A percentile compares a stretch with the other conserved stretches of the same genome.
Evolutionary conservation across 768 basidiomycete genomes (phyloP).

Genomic region (Boletellus sp.): DNA sequence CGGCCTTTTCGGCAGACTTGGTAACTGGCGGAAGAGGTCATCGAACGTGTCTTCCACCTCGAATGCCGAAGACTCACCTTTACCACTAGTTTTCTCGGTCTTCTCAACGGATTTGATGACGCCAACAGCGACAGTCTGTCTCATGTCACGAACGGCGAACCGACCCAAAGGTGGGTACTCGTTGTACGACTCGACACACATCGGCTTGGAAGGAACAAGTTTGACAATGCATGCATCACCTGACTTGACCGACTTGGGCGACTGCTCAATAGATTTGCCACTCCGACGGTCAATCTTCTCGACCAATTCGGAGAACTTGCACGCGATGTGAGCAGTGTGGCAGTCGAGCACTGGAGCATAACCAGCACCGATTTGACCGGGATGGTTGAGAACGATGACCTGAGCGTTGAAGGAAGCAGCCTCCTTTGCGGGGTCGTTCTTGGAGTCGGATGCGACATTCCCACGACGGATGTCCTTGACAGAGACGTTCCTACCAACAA

Average conservation of each 20-base stretch:
- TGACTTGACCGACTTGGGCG: slow-evolving; percentile 98
- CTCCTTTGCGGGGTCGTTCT: slow-evolving; percentile 99
- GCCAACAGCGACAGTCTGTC: slow-evolving; percentile 98
- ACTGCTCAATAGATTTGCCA: slow-evolving; percentile 84
- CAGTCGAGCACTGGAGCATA: slow-evolving; percentile 99
- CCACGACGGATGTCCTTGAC: slow-evolving; percentile 99
- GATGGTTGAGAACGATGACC: slow-evolving; percentile 99
- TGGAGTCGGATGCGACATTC: slow-evolving; percentile 98
- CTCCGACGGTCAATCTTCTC: slow-evolving; percentile 99
- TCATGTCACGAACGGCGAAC: slow-evolving; percentile 99
- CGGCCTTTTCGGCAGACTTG: slow-evolving; percentile 94
- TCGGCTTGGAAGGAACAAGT: slow-evolving; percentile 93
- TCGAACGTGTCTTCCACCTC: slow-evolving; percentile 1
- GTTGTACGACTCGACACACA: slow-evolving; percentile 91
- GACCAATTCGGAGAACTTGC: slow-evolving; percentile 97
- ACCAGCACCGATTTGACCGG: slow-evolving; percentile 98
- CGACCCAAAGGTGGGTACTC: slow-evolving; percentile 99
- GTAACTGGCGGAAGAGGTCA: slow-evolving; percentile 52
- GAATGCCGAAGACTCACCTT: slow-evolving; percentile 49
- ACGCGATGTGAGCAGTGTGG: slow-evolving; percentile 99
- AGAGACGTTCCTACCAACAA: slow-evolving; percentile 81
- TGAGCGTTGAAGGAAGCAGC: slow-evolving; percentile 99
- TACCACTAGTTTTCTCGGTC: slow-evolving; percentile 84
- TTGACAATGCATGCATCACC: slow-evolving; percentile 99
- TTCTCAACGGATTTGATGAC: slow-evolving; percentile 98